Evolutionary conservation across 1,284 basidiomycete genomes (phyloP), one percentile per base, ranked within the genome.

Genomic region (Ceraceosorus guamensis): DNA sequence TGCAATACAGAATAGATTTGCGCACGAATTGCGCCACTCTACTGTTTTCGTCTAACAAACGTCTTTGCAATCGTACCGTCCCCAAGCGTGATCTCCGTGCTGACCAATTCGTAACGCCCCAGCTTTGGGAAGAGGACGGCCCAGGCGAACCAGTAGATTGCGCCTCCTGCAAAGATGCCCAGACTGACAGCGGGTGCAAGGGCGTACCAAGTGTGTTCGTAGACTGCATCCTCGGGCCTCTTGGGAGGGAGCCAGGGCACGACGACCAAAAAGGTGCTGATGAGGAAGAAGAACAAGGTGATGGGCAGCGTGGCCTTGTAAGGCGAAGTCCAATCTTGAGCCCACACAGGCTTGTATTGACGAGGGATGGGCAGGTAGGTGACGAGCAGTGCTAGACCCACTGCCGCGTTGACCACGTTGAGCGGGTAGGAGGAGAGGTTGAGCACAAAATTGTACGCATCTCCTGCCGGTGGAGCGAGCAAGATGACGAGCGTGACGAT

Each of bases 101-200:
- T 24, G 39, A 41, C 39, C 18, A 65, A 48, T 34, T 78, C 73
- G 65, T 83, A 83, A 4, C 79, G 76, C 49, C 82, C 81, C 8
- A 82, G 66, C 14, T 75, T 72, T 0, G 83, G 83, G 7, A 84
- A 65, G 1, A 81, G 24, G 46, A 82, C 58, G 0, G 81, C 79
- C 83, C 83, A 84, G 7, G 68, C 73, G 0, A 79, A 80, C 84
- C 83, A 85, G 70, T 83, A 85, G 0, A 79, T 35, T 0, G 81
- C 77, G 8, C 81, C 84, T 6, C 66, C 32, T 0, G 78, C 47
- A 76, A 84, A 77, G 49, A 75, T 56, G 24, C 65, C 73, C 43
- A 67, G 52, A 2, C 58, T 57, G 13, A 73, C 66, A 37, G 67
- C 62, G 16, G 61, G 59, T 4, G 64, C 58, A 24, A 65, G 58